A percentile compares a stretch with the other conserved stretches of the same genome.
Evolutionary conservation across 2,329 filamentous ascomycete genomes (phyloP).

Genomic region (Fusarium miscanthi): DNA sequence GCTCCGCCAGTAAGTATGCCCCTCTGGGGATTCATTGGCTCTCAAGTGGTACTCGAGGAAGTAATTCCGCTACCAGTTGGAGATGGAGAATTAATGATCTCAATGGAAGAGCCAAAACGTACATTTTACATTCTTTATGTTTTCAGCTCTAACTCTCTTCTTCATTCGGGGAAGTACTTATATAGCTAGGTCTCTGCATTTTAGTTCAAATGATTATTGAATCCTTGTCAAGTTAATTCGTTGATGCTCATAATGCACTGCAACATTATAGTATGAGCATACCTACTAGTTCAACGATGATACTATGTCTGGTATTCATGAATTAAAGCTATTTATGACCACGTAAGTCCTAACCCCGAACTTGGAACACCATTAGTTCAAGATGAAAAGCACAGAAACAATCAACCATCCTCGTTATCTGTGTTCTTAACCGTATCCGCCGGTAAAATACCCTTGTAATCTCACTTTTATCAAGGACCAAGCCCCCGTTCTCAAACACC

Average conservation of each 20-base stretch:
- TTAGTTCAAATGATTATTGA: background rate
- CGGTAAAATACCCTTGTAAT: constrained; percentile 36
- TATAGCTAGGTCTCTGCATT: background rate
- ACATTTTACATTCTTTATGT: background rate
- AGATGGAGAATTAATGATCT: background rate
- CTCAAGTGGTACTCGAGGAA: background rate
- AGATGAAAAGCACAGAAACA: background rate
- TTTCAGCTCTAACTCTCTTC: background rate
- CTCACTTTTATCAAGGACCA: constrained; percentile 29
- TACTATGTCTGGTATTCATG: background rate
- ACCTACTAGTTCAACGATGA: background rate
- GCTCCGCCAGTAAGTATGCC: constrained; percentile 32
- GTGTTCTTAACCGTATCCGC: background rate
- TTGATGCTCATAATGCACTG: background rate
- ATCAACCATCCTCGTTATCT: background rate
- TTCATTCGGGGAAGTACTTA: background rate
- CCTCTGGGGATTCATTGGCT: constrained; percentile 12
- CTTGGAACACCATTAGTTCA: background rate
- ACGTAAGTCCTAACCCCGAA: background rate
- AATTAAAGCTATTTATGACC: background rate
- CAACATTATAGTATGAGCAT: background rate
- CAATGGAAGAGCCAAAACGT: background rate
- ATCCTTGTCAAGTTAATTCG: background rate
- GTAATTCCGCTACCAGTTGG: constrained; percentile 12
- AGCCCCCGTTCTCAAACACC: constrained; percentile 17